Evolutionary conservation across 1,284 basidiomycete species (phyloP).

Genomic region (Xerocomus amazonicus): DNA sequence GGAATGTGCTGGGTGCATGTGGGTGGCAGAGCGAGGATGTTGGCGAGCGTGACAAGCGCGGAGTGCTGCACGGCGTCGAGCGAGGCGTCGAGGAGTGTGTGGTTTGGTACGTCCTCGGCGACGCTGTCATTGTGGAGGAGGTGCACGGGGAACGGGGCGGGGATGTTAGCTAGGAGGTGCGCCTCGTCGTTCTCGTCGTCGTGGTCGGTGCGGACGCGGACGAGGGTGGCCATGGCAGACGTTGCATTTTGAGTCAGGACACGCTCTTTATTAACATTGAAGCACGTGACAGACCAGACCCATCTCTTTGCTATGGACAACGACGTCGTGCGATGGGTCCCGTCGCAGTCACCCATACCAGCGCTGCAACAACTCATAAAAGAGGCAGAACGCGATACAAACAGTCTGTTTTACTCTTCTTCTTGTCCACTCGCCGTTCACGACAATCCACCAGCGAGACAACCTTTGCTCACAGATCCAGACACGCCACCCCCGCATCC

Average conservation of each 20-base stretch:
- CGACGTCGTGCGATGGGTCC: slow-evolving; percentile 1
- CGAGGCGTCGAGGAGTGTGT: slow-evolving; percentile 21
- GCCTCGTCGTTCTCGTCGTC: too few relatives aligned
- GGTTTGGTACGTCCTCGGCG: slow-evolving; percentile 19
- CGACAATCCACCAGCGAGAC: background rate
- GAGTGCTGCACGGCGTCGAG: slow-evolving; percentile 67
- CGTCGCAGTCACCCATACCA: background rate
- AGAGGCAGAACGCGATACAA: slow-evolving; percentile 1
- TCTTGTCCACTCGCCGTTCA: background rate
- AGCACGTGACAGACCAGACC: background rate
- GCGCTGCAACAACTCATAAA: background rate
- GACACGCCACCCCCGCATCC: background rate
- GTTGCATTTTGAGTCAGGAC: too few relatives aligned
- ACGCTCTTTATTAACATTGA: too few relatives aligned
- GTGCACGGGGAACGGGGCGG: slow-evolving; percentile 35
- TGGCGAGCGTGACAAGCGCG: slow-evolving; percentile 68
- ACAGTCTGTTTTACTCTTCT: background rate
- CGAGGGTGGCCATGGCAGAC: slow-evolving; percentile 26
- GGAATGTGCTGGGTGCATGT: background rate
- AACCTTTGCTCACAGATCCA: background rate
- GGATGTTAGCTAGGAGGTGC: slow-evolving; percentile 17
- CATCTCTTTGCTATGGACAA: slow-evolving; percentile 10
- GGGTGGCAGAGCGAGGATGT: slow-evolving; percentile 48
- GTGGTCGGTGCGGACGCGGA: slow-evolving; percentile 6
- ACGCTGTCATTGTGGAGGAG: slow-evolving; percentile 10